These are phyloP conservation scores for Fusarium fracticaudum DNA, from an alignment of 2,329 filamentous ascomycete genomes.

Conservation along the genomic window DNA sequence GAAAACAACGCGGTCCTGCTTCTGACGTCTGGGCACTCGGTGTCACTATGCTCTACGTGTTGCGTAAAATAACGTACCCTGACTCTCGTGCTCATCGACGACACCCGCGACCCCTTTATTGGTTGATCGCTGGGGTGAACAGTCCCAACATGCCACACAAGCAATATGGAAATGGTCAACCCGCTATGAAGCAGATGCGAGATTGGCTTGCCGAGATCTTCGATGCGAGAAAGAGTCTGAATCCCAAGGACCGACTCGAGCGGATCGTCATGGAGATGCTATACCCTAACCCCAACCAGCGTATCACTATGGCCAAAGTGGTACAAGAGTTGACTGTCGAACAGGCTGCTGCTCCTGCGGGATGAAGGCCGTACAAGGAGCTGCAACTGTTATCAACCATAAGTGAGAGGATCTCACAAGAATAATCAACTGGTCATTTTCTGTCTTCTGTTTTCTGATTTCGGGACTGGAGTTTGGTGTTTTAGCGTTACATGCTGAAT, in stretches of 20 bases:
- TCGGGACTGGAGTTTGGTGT: conserved; percentile 18
- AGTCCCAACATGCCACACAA: conserved; percentile 46
- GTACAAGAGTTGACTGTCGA: conserved; percentile 55
- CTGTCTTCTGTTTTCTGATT: conserved; percentile 26
- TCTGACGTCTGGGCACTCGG: conserved; percentile 70
- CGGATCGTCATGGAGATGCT: conserved; percentile 64
- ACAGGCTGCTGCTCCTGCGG: conserved; percentile 14
- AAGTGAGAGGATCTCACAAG: not conserved
- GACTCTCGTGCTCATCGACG: conserved; percentile 60
- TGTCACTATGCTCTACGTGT: conserved; percentile 68
- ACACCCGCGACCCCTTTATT: conserved; percentile 63
- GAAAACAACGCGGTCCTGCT: conserved; percentile 61
- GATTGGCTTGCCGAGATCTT: conserved; percentile 65
- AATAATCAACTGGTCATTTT: conserved; percentile 1
- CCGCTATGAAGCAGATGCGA: conserved; percentile 63
- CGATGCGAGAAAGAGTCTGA: conserved; percentile 58
- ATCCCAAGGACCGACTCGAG: conserved; percentile 60
- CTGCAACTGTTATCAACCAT: conserved; percentile 5
- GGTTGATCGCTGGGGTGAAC: conserved; percentile 67
- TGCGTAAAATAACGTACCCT: conserved; percentile 65
- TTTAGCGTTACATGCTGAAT: conserved; percentile 9
- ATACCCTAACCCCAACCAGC: conserved; percentile 58
- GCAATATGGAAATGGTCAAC: conserved; percentile 50
- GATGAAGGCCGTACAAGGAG: conserved; percentile 11
- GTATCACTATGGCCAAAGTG: conserved; percentile 64